Evolutionary conservation across 306 rosid species (phyloP).

Genomic region (Inga leiocalycina): DNA sequence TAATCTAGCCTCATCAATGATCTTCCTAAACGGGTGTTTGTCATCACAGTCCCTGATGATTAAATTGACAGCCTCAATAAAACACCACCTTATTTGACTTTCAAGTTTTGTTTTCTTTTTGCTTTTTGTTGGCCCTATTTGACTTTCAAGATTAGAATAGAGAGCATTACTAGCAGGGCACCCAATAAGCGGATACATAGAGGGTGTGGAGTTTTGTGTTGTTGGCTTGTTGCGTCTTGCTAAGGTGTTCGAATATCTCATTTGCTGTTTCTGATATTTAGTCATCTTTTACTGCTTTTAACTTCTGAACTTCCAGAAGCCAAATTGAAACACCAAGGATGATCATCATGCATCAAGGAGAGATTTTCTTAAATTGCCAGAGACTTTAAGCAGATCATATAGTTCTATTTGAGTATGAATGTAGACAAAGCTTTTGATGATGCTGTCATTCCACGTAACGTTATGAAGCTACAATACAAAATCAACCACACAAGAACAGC

Average conservation of each 20-base stretch:
- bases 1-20: too few species aligned
- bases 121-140: neutral
- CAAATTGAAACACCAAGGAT: neutral
- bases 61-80: too few species aligned
- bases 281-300: neutral
- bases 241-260: neutral
- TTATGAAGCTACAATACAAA: constrained; percentile 14
- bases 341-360: neutral
- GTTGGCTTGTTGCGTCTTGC: neutral
- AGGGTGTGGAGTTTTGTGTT: neutral
- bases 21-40: too few species aligned
- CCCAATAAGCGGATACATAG: neutral
- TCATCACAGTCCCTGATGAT: too few species aligned
- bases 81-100: neutral
- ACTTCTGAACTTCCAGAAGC: neutral
- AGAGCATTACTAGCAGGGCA: neutral
- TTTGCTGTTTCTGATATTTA: neutral
- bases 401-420: neutral
- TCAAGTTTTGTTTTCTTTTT: neutral
- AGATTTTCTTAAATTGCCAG: neutral
- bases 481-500: neutral
- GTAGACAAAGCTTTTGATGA: neutral
- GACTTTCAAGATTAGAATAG: neutral
- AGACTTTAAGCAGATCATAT: constrained; percentile 26
- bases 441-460: neutral